Conservation (phyloP, 1,284 basidiomycete genomes). For the Volvariella volvacea region DNA sequence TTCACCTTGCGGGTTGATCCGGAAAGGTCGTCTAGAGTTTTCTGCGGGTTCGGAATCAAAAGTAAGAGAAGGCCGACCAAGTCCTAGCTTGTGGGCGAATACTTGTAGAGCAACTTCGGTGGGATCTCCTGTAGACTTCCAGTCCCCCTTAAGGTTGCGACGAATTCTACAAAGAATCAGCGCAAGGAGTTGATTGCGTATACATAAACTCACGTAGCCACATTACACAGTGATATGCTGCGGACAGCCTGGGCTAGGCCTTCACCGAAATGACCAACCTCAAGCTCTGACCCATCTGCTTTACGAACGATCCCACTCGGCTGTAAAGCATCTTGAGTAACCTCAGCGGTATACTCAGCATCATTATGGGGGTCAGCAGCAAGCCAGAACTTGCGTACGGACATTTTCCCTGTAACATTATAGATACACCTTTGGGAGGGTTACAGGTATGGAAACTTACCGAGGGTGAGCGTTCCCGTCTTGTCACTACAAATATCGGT, state of each 20-base stretch:
- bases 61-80: constrained; percentile 22
- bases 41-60: constrained; percentile 15
- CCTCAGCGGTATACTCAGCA: constrained; percentile 22
- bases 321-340: constrained; percentile 22
- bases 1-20: constrained; percentile 4
- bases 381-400: constrained; percentile 53
- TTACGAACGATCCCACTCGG: constrained; percentile 19
- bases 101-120: constrained; percentile 66
- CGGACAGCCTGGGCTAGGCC: no score
- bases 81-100: constrained; percentile 41
- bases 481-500: constrained; percentile 62
- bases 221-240: no score
- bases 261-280: constrained; percentile 11
- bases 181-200: no score
- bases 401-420: constrained; percentile 33
- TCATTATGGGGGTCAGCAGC: no score
- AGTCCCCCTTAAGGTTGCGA: constrained; percentile 42
- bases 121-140: constrained; percentile 66
- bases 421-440: background rate
- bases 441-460: constrained; percentile 14
- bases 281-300: constrained; percentile 15
- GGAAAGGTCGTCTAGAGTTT: constrained; percentile 3
- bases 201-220: no score
- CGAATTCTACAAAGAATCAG: no score
- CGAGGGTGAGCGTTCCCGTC: constrained; percentile 56